Evolutionary conservation across 345 rosid species (phyloP), one percentile per base, ranked within the genome.

Genomic region (Citrus mangshanensis): DNA sequence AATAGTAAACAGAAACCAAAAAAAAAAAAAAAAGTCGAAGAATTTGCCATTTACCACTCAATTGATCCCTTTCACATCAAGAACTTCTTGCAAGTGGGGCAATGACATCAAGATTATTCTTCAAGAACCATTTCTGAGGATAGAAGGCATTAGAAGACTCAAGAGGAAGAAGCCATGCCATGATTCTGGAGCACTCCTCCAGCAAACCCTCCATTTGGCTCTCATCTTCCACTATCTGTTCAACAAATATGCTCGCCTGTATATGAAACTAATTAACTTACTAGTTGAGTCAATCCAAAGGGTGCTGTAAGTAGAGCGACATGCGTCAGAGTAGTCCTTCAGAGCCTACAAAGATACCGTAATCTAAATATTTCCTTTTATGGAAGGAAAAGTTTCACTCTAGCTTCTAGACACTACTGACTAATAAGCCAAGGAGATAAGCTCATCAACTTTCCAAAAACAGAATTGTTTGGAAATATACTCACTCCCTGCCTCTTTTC

Each of bases 191-290:
- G 82, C 92, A 88, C 65, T 84, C 51, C 21, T 81, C 84, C 54
- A 40, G 80, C 30, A 88, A 81, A 80, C 92, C 86, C 78, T 91
- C 95, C 95, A 89, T 88, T 79, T 88, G 92, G 82, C 88, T 88
- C 75, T 91, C 95, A 82, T 91, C 95, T 84, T 91, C 92, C 81
- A 91, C 92, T 70, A 88, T 70, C 82, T 88, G 92, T 78, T 91
- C 92, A 12, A 91, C 73, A 56, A 89, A 86, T 27, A 81, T 61
- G 71, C 88, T 85, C 9, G 74, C 89, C 95, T 89, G 86, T 74
- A 85, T 18, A 72, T 28, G 30, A 80, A 63, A 58, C 54, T 64
- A 28, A 55, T 49, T 65, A 60, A 38, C 49, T 72, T 62, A 49
- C 75, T 27, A n/a, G 9, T 38, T 58, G 38, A 71, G 42, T 72